Evolutionary conservation across 805 yeast genomes (phyloP).

Genomic region (Saccharomycopsis guyanensis): DNA sequence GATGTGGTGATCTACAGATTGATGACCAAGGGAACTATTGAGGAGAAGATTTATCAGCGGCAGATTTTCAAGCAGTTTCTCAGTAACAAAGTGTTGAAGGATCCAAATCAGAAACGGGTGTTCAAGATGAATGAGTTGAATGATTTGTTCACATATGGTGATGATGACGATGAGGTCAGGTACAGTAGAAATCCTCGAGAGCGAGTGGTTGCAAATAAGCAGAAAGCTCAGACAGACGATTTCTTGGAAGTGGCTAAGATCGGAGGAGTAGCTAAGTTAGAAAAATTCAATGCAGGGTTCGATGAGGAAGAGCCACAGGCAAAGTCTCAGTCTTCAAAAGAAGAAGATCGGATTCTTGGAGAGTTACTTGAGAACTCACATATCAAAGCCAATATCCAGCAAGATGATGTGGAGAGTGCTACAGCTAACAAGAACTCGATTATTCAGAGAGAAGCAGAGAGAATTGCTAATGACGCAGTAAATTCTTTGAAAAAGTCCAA

Average conservation of each 20-base stretch:
- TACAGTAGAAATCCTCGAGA: conserved; percentile 30
- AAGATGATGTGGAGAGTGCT: conserved; percentile 65
- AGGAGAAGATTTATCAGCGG: conserved; percentile 92
- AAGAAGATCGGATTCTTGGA: conserved; percentile 63
- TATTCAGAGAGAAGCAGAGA: conserved; percentile 55
- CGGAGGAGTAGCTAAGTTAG: conserved; percentile 68
- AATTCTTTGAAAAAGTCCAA: conserved; percentile 52
- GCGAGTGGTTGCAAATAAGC: conserved; percentile 28
- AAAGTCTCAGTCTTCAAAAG: conserved; percentile 28
- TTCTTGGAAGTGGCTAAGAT: conserved; percentile 55
- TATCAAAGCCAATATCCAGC: conserved; percentile 64
- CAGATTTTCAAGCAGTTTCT: conserved; percentile 93
- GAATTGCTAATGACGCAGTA: conserved; percentile 46
- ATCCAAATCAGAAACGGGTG: conserved; percentile 89
- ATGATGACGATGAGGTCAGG: conserved; percentile 44
- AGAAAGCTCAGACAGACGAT: conserved; percentile 49
- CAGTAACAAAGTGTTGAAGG: conserved; percentile 88
- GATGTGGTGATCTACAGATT: conserved; percentile 87
- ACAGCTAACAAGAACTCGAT: conserved; percentile 23
- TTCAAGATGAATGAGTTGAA: conserved; percentile 89
- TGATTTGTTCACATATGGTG: conserved; percentile 81
- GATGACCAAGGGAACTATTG: conserved; percentile 92
- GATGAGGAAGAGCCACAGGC: conserved; percentile 28
- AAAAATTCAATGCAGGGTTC: conserved; percentile 48
- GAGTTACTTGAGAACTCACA: conserved; percentile 67